Base-by-base conservation (phyloP, 768 basidiomycete genomes). In the Kwoniella shandongensis region DNA sequence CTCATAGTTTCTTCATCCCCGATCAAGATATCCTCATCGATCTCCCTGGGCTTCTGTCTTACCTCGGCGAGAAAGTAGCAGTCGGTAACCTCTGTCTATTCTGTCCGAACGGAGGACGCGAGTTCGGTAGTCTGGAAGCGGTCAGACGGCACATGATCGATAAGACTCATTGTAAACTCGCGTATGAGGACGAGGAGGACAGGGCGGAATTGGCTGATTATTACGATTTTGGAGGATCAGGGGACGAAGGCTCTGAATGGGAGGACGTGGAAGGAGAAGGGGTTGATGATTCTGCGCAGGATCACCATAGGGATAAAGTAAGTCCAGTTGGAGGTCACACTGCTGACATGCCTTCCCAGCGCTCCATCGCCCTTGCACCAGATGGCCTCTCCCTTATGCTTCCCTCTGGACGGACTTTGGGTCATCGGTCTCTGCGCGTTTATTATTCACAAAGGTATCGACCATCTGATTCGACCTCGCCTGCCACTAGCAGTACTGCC, bases 111-210 rank as follows among this genome's bases (percentile, higher is more conserved):
- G 87, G 85, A 30, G 90, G 40, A 79, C 70, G 85, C 59, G 91
- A 91, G 68, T 91, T 91, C 77, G 83, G 85, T 55, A 86, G 84
- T 15, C 71, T 93, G 51, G 87, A 91, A 3, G 94, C 93, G 0
- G 92, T 90, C 4, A 81, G 92, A 65, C 89, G 89, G 70, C 96
- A 99, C 74, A 99, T 99, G 96, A 60, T 84, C 38, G 93, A 93
- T 80, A 98, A 98, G 52, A 66, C 60, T 4, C 96, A 99, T 71
- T 97, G 93, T 82, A 97, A 96, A 78, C 85, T 99, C 62, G 88
- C 89, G 0, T 98, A 94, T 76, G 89, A 91, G 57, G 78, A 82
- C 1, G 86, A 89, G 66, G 72, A 79, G 36, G 91, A 97, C 70
- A 83, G 85, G 39, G 83, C 93, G 50, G 93, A 94, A 65, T 63